Conservation (phyloP, 805 yeast species). For the Ogataea dorogensis region DNA sequence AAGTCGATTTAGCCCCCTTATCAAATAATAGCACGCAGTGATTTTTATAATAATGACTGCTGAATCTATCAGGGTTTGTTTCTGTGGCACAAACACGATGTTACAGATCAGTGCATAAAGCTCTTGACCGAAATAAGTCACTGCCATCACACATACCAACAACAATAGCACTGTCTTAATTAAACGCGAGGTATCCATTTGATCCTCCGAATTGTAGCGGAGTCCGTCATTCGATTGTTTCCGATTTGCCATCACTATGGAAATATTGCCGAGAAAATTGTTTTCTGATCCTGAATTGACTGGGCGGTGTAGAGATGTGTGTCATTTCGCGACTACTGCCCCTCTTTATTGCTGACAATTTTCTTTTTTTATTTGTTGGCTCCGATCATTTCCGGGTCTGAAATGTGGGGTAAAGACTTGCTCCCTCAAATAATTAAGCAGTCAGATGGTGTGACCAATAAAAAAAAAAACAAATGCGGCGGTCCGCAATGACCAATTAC, state of each 20-base stretch:
- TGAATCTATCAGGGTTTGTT: constrained; percentile 14
- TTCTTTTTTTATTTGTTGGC: constrained; percentile 3
- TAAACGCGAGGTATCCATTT: constrained; percentile 13
- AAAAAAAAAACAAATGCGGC: constrained; percentile 1
- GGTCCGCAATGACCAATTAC: constrained; percentile 7
- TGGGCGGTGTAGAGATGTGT: constrained; percentile 3
- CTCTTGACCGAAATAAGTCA: constrained; percentile 14
- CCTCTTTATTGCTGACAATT: constrained; percentile 10
- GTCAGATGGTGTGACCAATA: constrained; percentile 11
- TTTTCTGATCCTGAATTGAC: background rate
- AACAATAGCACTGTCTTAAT: constrained; percentile 22
- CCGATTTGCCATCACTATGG: constrained; percentile 4
- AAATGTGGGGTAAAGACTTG: constrained; percentile 13
- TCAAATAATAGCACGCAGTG: constrained; percentile 15
- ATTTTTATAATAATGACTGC: constrained; percentile 19
- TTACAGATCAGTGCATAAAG: constrained; percentile 15
- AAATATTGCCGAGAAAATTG: background rate
- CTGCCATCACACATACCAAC: constrained; percentile 8
- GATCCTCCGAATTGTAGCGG: constrained; percentile 9
- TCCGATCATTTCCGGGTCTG: constrained; percentile 10
- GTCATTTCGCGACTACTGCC: constrained; percentile 2
- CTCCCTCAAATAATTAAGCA: constrained; percentile 2
- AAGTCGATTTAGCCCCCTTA: constrained; percentile 22
- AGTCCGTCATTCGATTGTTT: constrained; percentile 5
- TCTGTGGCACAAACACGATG: constrained; percentile 7